Percentiles rank a stretch among this genome's conserved stretches.
Conservation (phyloP, 768 basidiomycete genomes). For the Rhodotorula toruloides region DNA sequence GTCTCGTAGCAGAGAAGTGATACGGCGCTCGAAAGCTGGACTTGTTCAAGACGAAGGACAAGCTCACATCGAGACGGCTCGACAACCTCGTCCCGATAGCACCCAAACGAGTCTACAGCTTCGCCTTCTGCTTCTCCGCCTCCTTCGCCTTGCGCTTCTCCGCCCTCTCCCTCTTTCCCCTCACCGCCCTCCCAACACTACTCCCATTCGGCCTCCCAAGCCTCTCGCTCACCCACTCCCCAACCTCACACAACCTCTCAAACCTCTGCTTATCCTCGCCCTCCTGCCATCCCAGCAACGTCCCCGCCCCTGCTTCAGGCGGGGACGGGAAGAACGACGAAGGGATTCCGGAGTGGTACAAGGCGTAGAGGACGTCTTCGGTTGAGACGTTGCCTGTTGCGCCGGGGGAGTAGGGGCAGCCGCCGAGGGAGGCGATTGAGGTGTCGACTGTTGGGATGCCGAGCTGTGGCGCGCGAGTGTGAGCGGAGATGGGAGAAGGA, state of each 20-base stretch:
- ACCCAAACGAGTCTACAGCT: slow-evolving; percentile 20
- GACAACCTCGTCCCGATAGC: too few species aligned
- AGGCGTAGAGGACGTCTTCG: slow-evolving; percentile 71
- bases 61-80: too few species aligned
- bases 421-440: slow-evolving; percentile 82
- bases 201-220: slow-evolving; percentile 35
- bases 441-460: slow-evolving; percentile 76
- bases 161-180: slow-evolving; percentile 12
- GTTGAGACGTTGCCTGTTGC: slow-evolving; percentile 94
- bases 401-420: slow-evolving; percentile 93
- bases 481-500: background rate
- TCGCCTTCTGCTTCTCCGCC: slow-evolving; percentile 9
- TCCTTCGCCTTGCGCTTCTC: background rate
- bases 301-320: background rate
- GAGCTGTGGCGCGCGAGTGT: background rate
- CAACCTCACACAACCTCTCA: slow-evolving; percentile 18
- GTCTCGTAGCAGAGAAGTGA: too few species aligned
- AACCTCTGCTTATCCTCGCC: slow-evolving; percentile 7
- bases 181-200: slow-evolving; percentile 24
- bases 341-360: slow-evolving; percentile 60
- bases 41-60: too few species aligned
- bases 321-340: slow-evolving; percentile 49
- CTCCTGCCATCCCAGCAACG: background rate
- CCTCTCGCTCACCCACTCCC: slow-evolving; percentile 26
- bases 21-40: background rate